Conservation (phyloP, 2,329 filamentous ascomycete genomes). For the Penicillium oxalicum region DNA sequence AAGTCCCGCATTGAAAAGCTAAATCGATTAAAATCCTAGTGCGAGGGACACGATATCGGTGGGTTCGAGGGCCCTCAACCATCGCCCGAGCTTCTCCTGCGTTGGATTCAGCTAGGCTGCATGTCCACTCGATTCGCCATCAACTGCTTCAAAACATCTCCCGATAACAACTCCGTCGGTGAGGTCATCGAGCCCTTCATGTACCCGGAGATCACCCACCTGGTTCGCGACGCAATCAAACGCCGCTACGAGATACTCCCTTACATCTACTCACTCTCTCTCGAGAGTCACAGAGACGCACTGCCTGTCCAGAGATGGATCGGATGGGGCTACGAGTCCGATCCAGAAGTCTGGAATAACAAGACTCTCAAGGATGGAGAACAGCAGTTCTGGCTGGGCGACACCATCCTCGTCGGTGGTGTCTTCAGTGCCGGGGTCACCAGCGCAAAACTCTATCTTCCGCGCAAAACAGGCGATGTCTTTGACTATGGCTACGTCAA, state of each 20-base stretch:
- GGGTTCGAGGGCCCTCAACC: constrained; percentile 67
- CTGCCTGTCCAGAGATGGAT: constrained; percentile 64
- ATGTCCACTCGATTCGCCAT: constrained; percentile 67
- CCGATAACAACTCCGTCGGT: constrained; percentile 59
- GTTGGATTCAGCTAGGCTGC: constrained; percentile 67
- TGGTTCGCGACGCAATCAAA: constrained; percentile 61
- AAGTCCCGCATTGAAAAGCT: not conserved
- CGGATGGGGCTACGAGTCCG: constrained; percentile 65
- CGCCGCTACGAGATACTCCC: constrained; percentile 66
- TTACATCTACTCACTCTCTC: constrained; percentile 61
- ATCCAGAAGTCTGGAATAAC: constrained; percentile 60
- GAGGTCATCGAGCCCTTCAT: constrained; percentile 75
- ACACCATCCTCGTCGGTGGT: constrained; percentile 59
- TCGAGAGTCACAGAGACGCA: constrained; percentile 57
- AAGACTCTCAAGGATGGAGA: constrained; percentile 56
- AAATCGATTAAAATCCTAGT: constrained; percentile 31
- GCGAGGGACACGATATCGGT: constrained; percentile 68
- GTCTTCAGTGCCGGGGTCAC: constrained; percentile 57
- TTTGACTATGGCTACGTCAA: constrained; percentile 57
- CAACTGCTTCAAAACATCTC: constrained; percentile 70
- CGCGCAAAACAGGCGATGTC: constrained; percentile 38
- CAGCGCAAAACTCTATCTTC: constrained; percentile 57
- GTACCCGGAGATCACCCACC: constrained; percentile 60
- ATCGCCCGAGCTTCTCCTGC: constrained; percentile 61
- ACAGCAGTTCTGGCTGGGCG: constrained; percentile 68